Conservation (phyloP, 129 eudicot genomes). For the Chrysanthemum makinoi region DNA sequence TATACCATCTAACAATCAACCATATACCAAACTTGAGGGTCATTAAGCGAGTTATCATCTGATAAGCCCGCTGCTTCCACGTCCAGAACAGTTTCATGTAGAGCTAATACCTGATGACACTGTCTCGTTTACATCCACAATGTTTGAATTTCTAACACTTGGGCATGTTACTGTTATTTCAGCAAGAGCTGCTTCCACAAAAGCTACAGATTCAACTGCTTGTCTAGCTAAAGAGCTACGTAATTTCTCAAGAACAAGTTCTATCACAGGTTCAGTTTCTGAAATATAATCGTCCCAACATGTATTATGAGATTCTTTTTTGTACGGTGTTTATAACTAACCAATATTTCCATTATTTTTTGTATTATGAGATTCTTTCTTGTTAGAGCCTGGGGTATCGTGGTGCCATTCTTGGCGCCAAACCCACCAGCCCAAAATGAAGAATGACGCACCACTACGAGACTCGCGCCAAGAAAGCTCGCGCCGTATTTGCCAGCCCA, state of each 20-base stretch:
- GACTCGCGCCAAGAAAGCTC: too few relatives aligned
- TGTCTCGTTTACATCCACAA: too few relatives aligned
- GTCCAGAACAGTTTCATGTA: background rate
- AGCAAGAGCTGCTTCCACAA: too few relatives aligned
- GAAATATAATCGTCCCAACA: background rate
- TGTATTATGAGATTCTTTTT: background rate
- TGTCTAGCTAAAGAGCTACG: background rate
- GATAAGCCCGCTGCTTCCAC: background rate
- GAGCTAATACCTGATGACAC: background rate
- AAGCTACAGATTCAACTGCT: background rate
- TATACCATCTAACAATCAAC: background rate
- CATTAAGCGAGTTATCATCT: background rate
- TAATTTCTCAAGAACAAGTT: conserved; percentile 10
- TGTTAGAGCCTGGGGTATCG: too few relatives aligned
- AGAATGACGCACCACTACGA: too few relatives aligned
- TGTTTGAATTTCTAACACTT: background rate
- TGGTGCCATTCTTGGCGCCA: too few relatives aligned
- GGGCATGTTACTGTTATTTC: background rate
- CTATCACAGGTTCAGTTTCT: background rate
- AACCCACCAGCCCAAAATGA: too few relatives aligned
- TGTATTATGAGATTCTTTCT: too few relatives aligned
- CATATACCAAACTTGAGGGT: too few relatives aligned
- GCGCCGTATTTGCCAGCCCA: too few relatives aligned
- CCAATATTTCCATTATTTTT: too few relatives aligned
- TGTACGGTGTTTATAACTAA: background rate